These are phyloP conservation scores for Acidiella bohemica DNA, from an alignment of 495 filamentous ascomycete species.

Conservation along the genomic window DNA sequence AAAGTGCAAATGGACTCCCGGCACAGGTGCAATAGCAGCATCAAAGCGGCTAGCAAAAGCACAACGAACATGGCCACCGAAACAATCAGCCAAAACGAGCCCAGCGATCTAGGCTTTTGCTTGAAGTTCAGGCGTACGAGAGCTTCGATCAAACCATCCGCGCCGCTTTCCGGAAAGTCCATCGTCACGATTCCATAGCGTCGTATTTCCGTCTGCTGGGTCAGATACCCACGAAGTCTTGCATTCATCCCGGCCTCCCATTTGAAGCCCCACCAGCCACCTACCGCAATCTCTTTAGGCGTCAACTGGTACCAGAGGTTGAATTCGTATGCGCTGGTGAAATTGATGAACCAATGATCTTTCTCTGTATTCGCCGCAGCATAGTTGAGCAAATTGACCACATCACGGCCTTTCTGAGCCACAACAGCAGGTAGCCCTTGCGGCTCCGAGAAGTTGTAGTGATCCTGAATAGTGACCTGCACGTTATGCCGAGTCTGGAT, in stretches of 20 bases:
- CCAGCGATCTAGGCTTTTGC: neutral
- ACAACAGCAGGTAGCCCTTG: constrained; percentile 10
- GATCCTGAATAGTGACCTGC: constrained; percentile 16
- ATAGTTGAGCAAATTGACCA: constrained; percentile 7
- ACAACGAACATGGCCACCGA: neutral
- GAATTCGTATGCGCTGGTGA: constrained; percentile 18
- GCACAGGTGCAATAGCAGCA: too few species aligned
- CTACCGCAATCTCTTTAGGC: constrained; percentile 12
- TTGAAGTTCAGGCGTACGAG: constrained; percentile 11
- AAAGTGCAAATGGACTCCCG: too few species aligned
- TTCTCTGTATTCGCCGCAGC: constrained; percentile 2
- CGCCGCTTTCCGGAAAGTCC: constrained; percentile 17
- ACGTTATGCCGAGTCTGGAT: constrained; percentile 10
- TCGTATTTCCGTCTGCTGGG: neutral
- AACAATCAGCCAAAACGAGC: neutral
- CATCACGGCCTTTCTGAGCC: constrained; percentile 10
- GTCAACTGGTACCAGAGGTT: constrained; percentile 16
- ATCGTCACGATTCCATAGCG: constrained; percentile 16
- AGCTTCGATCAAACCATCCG: constrained; percentile 6
- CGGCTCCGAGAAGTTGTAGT: constrained; percentile 10
- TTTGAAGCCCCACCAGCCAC: constrained; percentile 13
- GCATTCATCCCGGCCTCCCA: constrained; percentile 16
- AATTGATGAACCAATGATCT: constrained; percentile 19
- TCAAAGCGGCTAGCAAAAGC: neutral
- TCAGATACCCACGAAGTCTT: constrained; percentile 6